Base-by-base conservation (phyloP, 192 early-diverging fungal genomes). In the Coemansia sp. region DNA sequence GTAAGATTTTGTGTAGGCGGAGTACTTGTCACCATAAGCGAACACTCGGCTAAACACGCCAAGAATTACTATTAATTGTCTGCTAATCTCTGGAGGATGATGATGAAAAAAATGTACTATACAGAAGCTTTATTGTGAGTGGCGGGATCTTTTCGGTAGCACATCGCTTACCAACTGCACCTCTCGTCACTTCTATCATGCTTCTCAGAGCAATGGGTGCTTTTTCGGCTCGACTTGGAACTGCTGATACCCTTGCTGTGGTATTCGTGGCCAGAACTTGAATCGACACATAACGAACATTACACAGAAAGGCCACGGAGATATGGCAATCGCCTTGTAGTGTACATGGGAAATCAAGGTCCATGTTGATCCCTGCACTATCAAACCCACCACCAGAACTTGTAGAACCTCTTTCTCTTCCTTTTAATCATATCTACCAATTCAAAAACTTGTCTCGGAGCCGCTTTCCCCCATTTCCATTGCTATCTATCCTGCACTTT, bases 121-220 rank as follows among this genome's bases (percentile, higher is more conserved):
- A 14, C 34, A 63, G 65, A 66, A 62, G 71, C 71, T 74, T 73
- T 57, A 67, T 74, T 74, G 72, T 74, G 43, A 48, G 66, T 45
- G 60, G 28, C 37, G 24, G 26, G 24, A 37, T n/a, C n/a, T 46
- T 20, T 42, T 66, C n/a, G 45, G 31, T 59, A 35, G 35, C 20
- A 55, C 11, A 18, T 28, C 1, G 39, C 16, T 33, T 50, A 31
- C 26, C 43, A 23, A 43, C 26, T 13, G 1, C 36, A 51, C 28
- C 40, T 18, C 60, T 34, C 53, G 35, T 38, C 21, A 43, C 62
- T 55, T 68, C 72, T 74, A 74, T 74, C 72, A 24, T 68, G 72
- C 72, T 67, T 74, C 72, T 68, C 45, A 74, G 65, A 74, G 16
- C 20, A 35, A 74, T 53, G 28, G 24, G 11, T 28, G 11, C 11